Conservation (phyloP, 106 monocot species). For the Apostasia shenzhenica region DNA sequence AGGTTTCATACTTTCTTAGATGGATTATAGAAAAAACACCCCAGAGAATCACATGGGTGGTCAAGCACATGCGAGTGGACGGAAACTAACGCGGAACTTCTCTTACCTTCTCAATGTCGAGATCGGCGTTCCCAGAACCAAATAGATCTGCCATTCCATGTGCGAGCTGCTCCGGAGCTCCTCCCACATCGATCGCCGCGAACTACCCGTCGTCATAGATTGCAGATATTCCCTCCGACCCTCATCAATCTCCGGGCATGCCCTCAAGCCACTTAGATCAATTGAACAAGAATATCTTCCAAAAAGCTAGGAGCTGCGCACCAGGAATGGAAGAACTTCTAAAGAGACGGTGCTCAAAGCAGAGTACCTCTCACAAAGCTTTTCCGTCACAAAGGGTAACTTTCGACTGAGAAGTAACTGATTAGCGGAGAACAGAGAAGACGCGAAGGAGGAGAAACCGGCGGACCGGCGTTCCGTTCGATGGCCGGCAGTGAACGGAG, state of each 20-base stretch:
- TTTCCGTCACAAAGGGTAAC: not conserved
- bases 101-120: slow-evolving; percentile 63
- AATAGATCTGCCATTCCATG: slow-evolving; percentile 89
- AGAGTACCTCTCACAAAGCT: not conserved
- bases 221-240: slow-evolving; percentile 30
- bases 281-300: not conserved
- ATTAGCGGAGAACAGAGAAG: not conserved
- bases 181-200: slow-evolving; percentile 36
- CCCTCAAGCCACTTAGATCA: slow-evolving; percentile 12
- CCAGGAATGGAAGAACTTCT: not conserved
- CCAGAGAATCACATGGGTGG: too few relatives aligned
- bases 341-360: not conserved
- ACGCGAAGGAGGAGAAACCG: not conserved
- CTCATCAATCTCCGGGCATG: slow-evolving; percentile 36
- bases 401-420: not conserved
- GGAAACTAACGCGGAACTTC: not conserved
- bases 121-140: slow-evolving; percentile 24
- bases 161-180: slow-evolving; percentile 26
- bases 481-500: not conserved
- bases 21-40: too few relatives aligned
- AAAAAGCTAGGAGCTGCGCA: not conserved
- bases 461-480: not conserved
- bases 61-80: not conserved
- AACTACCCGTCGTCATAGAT: slow-evolving; percentile 56
- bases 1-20: too few relatives aligned